These are phyloP conservation scores for Fusarium anthophilum DNA, from an alignment of 2,329 filamentous ascomycete genomes.

Conservation along the genomic window DNA sequence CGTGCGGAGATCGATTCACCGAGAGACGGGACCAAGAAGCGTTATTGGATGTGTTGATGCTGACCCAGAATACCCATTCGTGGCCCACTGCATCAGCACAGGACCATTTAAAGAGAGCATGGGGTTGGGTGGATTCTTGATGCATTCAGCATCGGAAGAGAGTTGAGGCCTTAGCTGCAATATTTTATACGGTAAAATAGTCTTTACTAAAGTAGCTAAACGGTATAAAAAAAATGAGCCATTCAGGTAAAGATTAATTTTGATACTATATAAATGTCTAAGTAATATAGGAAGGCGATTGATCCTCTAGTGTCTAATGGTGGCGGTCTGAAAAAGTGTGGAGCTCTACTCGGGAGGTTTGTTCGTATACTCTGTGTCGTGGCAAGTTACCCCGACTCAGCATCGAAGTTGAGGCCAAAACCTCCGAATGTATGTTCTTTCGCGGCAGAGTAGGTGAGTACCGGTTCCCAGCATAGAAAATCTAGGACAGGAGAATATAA, in stretches of 20 bases:
- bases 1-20: constrained; percentile 60
- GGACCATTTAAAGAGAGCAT: constrained; percentile 57
- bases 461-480: rapidly evolving
- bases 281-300: not conserved
- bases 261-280: rapidly evolving
- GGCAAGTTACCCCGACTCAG: not conserved
- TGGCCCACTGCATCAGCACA: constrained; percentile 62
- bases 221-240: rapidly evolving
- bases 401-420: not conserved
- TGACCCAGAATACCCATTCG: constrained; percentile 60
- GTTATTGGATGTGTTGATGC: constrained; percentile 56
- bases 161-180: too few relatives aligned
- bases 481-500: not conserved
- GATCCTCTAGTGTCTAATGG: not conserved
- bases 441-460: not conserved
- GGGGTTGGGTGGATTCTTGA: constrained; percentile 54
- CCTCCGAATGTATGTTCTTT: not conserved
- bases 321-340: not conserved
- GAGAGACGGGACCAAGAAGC: constrained; percentile 58
- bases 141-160: not conserved
- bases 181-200: not conserved
- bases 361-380: not conserved
- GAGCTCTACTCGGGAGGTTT: not conserved
- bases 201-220: too few relatives aligned
- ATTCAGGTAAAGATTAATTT: not conserved